A percentile compares a stretch with the other conserved stretches of the same genome.
Evolutionary conservation across 129 eudicot genomes (phyloP).

Genomic region (Artemisia annua): DNA sequence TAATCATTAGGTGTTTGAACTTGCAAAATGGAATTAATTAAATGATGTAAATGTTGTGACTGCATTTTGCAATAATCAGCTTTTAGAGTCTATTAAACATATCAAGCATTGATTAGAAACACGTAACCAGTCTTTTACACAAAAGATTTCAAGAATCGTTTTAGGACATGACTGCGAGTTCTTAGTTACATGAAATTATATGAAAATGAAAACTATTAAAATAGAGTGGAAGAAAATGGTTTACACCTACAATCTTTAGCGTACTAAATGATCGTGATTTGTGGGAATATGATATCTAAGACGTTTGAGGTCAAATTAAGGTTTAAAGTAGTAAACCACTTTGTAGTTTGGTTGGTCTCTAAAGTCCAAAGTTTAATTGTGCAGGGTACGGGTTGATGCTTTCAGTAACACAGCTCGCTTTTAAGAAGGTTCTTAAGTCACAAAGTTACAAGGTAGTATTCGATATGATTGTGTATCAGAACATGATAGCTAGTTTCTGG

Average conservation of each 20-base stretch:
- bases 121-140: too few species aligned
- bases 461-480: slow-evolving; percentile 30
- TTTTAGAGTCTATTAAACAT: too few species aligned
- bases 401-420: slow-evolving; percentile 37
- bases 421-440: slow-evolving; percentile 33
- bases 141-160: too few species aligned
- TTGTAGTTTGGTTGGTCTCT: not conserved
- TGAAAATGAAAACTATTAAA: not conserved
- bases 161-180: too few species aligned
- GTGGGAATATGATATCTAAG: not conserved
- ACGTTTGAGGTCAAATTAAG: not conserved
- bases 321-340: not conserved
- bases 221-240: not conserved
- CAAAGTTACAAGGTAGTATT: slow-evolving; percentile 33
- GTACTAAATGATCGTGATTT: not conserved
- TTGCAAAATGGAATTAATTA: not conserved
- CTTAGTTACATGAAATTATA: not conserved
- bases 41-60: too few species aligned
- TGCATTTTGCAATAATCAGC: too few species aligned
- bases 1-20: not conserved
- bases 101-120: too few species aligned
- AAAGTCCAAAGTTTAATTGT: slow-evolving; percentile 16
- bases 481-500: not conserved
- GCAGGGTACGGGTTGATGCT: slow-evolving; percentile 40
- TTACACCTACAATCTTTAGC: too few species aligned